A percentile compares a stretch with the other conserved stretches of the same genome.
These are phyloP conservation scores for Ephemerocybe angulata DNA, from an alignment of 768 basidiomycete genomes.

Conservation along the genomic window DNA sequence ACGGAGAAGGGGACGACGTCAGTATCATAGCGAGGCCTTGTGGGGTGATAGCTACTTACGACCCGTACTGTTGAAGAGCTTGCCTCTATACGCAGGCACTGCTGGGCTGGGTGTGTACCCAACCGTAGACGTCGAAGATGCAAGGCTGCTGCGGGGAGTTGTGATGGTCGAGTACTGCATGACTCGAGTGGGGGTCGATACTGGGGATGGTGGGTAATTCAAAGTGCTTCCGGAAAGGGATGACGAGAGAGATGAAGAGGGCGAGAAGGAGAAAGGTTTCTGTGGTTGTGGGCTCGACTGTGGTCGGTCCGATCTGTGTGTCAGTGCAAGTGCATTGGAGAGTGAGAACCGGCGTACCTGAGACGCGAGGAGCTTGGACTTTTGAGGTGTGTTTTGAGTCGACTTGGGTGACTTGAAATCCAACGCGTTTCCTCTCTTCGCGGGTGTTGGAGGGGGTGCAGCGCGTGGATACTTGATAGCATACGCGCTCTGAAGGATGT, in stretches of 20 bases:
- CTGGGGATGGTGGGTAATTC: constrained; percentile 35
- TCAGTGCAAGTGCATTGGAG: not conserved
- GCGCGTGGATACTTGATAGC: constrained; percentile 43
- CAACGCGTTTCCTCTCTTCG: constrained; percentile 24
- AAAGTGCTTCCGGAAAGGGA: constrained; percentile 18
- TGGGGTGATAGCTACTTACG: constrained; percentile 35
- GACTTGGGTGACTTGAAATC: constrained; percentile 20
- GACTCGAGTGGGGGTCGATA: constrained; percentile 38
- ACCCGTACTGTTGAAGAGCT: constrained; percentile 33
- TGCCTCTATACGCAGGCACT: constrained; percentile 41
- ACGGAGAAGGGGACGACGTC: no score
- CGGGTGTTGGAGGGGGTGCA: constrained; percentile 33
- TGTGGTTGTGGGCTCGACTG: constrained; percentile 42
- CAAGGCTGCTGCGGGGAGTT: constrained; percentile 25
- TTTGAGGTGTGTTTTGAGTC: constrained; percentile 34
- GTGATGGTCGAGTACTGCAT: constrained; percentile 33
- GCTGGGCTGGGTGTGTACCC: constrained; percentile 39
- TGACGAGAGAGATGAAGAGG: constrained; percentile 30
- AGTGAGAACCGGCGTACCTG: constrained; percentile 26
- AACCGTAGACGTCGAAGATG: constrained; percentile 29
- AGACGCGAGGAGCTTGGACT: constrained; percentile 39
- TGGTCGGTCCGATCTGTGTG: not conserved
- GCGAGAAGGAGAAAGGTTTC: constrained; percentile 40
- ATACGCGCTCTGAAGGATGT: constrained; percentile 38
- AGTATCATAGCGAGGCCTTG: no score